These are phyloP conservation scores for Alliaria petiolata DNA, from an alignment of 345 rosid genomes.

Conservation along the genomic window DNA sequence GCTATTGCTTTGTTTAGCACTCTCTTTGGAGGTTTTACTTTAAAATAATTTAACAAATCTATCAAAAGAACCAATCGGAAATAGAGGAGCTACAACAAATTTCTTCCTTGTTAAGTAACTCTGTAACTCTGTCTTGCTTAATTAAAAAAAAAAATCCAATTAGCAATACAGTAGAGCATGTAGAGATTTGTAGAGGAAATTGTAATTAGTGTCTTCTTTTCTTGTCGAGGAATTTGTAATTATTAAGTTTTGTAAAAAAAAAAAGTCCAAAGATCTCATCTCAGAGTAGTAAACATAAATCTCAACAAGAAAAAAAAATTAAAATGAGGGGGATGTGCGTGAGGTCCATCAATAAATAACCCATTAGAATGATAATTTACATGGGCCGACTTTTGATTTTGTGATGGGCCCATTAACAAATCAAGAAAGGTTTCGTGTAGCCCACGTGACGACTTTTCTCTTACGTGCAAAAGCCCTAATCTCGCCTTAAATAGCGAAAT, in stretches of 20 bases:
- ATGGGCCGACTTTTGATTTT: background rate
- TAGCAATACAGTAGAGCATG: too few relatives aligned
- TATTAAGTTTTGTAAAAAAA: too few relatives aligned
- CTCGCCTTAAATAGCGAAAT: background rate
- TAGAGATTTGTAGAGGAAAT: too few relatives aligned
- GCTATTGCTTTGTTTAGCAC: constrained; percentile 5
- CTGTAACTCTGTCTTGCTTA: background rate
- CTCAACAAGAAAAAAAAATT: too few relatives aligned
- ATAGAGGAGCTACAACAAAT: constrained; percentile 4
- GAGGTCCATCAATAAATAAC: background rate
- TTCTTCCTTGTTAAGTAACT: constrained; percentile 15
- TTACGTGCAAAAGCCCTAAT: background rate
- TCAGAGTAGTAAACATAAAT: too few relatives aligned
- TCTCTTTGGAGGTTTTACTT: background rate
- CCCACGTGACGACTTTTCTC: constrained; percentile 25
- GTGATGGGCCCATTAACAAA: background rate
- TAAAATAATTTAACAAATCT: background rate
- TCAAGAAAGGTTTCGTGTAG: constrained; percentile 15
- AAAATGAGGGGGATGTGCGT: background rate
- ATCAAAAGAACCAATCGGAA: background rate
- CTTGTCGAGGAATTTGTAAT: too few relatives aligned
- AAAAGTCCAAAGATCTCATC: too few relatives aligned
- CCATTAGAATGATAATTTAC: background rate
- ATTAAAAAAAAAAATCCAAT: background rate
- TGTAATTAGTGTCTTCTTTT: too few relatives aligned